These are phyloP conservation scores for Fraxinus latifolia DNA, from an alignment of 305 asterid genomes.

Conservation along the genomic window DNA sequence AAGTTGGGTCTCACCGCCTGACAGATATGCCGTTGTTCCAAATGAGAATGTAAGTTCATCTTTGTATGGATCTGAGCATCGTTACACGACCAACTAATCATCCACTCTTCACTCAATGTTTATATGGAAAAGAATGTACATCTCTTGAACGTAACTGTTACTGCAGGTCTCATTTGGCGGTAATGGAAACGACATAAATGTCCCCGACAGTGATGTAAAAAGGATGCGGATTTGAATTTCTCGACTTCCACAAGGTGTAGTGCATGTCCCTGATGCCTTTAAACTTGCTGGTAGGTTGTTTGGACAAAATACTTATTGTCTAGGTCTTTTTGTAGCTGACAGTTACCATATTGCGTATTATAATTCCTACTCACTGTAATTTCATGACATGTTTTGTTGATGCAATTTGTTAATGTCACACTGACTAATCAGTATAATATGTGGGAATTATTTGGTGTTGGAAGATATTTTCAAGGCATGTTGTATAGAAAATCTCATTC, in stretches of 20 bases:
- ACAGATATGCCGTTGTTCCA: conserved; percentile 53
- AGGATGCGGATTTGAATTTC: conserved; percentile 32
- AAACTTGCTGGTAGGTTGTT: neutral
- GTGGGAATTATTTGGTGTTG: neutral
- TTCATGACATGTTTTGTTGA: neutral
- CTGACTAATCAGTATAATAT: neutral
- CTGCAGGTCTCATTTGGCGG: conserved; percentile 17
- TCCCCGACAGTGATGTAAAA: conserved; percentile 41
- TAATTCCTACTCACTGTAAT: neutral
- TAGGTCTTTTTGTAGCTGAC: neutral
- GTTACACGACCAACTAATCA: neutral
- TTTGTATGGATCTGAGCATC: neutral
- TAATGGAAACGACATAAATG: conserved; percentile 31
- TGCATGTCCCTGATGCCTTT: neutral
- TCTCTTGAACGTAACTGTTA: neutral
- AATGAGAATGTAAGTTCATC: conserved; percentile 37
- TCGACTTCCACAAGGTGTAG: neutral
- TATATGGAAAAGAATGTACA: neutral
- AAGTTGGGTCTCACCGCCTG: conserved; percentile 36
- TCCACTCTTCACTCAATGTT: neutral
- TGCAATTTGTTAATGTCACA: neutral
- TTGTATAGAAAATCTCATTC: no score
- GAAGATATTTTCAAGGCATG: neutral
- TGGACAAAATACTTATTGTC: neutral
- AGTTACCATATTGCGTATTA: neutral